phyloP scores from a whole-genome alignment of 2,329 filamentous ascomycete genomes.

The Cyphellophora europaea region DNA sequence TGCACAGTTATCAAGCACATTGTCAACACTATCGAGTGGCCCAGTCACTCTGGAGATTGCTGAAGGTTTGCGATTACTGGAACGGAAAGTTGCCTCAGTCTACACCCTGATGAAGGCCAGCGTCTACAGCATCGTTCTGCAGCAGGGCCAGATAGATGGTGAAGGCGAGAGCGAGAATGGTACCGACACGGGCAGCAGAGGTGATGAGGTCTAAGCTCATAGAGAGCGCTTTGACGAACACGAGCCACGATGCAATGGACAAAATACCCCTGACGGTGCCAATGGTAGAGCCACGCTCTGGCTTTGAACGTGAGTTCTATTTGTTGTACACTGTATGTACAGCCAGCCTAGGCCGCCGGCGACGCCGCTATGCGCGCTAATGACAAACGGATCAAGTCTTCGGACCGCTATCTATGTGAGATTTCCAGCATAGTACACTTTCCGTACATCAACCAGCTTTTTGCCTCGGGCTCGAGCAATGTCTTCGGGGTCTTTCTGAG shows the following conservation, averaged over 20 bases:
- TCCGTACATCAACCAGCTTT: constrained; percentile 92
- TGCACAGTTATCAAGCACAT: constrained; percentile 48
- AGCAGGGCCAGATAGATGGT: constrained; percentile 79
- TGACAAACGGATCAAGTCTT: too few relatives aligned
- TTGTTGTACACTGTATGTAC: too few relatives aligned
- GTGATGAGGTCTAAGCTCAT: background rate
- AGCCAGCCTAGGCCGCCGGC: too few relatives aligned
- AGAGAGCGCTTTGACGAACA: too few relatives aligned
- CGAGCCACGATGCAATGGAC: too few relatives aligned
- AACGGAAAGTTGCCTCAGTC: constrained; percentile 88
- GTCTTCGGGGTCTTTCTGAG: constrained; percentile 78
- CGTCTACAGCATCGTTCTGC: constrained; percentile 95
- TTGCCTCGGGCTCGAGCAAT: constrained; percentile 81
- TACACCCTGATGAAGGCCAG: constrained; percentile 96
- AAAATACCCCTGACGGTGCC: too few relatives aligned
- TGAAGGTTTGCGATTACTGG: constrained; percentile 75
- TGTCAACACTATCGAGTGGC: constrained; percentile 55
- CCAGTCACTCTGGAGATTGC: constrained; percentile 70
- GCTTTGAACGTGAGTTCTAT: too few relatives aligned
- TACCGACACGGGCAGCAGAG: background rate
- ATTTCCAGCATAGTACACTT: constrained; percentile 88
- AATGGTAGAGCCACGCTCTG: too few relatives aligned
- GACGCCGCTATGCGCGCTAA: too few relatives aligned
- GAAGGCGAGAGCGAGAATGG: constrained; percentile 32
- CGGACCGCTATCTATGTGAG: too few relatives aligned